Conservation (phyloP, 2,329 filamentous ascomycete species). For the Epicoccum sorghinum region DNA sequence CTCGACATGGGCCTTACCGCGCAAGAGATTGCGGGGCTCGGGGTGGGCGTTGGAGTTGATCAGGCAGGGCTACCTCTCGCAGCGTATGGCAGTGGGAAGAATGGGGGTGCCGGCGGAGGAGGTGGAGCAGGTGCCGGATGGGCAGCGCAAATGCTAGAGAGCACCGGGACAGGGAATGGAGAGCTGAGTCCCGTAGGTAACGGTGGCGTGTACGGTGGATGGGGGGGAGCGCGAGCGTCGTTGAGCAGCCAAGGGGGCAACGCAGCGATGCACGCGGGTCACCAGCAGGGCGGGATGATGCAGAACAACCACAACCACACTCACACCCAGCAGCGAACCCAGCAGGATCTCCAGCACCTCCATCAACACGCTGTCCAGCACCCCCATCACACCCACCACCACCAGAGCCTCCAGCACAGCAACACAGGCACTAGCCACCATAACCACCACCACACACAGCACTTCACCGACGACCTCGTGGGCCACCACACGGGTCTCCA, state of each 20-base stretch:
- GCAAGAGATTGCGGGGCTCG: constrained; percentile 21
- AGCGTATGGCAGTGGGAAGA: neutral
- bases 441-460: neutral
- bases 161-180: too few species aligned
- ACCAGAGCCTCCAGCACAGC: neutral
- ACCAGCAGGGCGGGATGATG: neutral
- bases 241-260: too few species aligned
- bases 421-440: neutral
- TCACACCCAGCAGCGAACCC: neutral
- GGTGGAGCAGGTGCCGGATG: too few species aligned
- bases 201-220: too few species aligned
- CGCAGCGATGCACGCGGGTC: too few species aligned
- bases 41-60: neutral
- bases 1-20: constrained; percentile 21
- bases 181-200: too few species aligned
- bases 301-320: too few species aligned
- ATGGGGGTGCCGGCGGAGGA: neutral
- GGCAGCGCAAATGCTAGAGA: too few species aligned
- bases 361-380: neutral
- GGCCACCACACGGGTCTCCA: neutral
- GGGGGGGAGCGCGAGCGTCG: too few species aligned
- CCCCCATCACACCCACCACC: neutral
- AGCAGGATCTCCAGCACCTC: neutral
- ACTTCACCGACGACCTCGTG: neutral
- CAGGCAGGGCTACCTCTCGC: too few species aligned